phyloP scores from a whole-genome alignment of 2,329 filamentous ascomycete genomes.

The Penicillium sp. region DNA sequence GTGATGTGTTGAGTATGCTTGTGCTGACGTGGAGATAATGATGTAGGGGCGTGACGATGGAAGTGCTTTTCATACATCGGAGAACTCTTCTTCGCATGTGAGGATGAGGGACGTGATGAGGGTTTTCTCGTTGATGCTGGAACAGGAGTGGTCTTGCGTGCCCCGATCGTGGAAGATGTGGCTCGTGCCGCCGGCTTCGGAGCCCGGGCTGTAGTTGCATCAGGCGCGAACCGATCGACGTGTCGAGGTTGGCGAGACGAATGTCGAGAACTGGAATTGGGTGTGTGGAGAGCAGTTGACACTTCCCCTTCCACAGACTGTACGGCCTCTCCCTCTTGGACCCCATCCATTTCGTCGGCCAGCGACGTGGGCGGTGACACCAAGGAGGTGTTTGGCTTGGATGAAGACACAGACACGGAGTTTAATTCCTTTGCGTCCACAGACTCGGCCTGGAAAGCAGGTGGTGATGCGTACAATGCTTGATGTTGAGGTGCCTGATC shows the following conservation, averaged over 20 bases:
- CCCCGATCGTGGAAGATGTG: constrained; percentile 18
- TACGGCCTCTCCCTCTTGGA: constrained; percentile 32
- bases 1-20: constrained; percentile 30
- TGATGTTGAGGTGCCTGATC: constrained; percentile 24
- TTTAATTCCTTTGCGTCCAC: constrained; percentile 32
- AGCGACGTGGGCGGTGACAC: constrained; percentile 49
- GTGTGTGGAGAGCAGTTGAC: constrained; percentile 34
- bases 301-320: constrained; percentile 33
- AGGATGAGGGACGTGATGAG: constrained; percentile 40
- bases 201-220: constrained; percentile 29
- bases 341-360: constrained; percentile 42
- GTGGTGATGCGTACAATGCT: constrained; percentile 39
- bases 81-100: constrained; percentile 41
- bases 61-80: constrained; percentile 41
- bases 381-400: constrained; percentile 39
- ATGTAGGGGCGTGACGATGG: constrained; percentile 25
- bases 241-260: constrained; percentile 47
- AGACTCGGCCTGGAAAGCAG: constrained; percentile 37
- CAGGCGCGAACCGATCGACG: constrained; percentile 41
- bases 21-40: constrained; percentile 31
- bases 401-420: constrained; percentile 26
- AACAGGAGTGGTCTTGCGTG: constrained; percentile 31
- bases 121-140: constrained; percentile 33
- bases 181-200: constrained; percentile 26
- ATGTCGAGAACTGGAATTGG: constrained; percentile 44